These are phyloP conservation scores for Incumbomyces lentus DNA, from an alignment of 2,329 filamentous ascomycete genomes.

Conservation along the genomic window DNA sequence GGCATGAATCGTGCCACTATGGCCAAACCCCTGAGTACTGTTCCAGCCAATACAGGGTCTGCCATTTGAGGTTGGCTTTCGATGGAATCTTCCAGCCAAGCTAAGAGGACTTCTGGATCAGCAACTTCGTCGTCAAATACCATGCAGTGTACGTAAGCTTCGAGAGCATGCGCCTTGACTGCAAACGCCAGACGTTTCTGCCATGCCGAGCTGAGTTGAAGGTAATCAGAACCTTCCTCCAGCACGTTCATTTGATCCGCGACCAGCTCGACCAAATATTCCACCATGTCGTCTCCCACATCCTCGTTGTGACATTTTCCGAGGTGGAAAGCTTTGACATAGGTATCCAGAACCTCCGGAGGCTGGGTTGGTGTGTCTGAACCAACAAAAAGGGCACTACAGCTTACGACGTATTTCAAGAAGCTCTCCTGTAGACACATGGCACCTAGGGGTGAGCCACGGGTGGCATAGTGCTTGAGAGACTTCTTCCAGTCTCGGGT, in stretches of 20 bases:
- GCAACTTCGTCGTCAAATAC: conserved; percentile 71
- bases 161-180: conserved; percentile 72
- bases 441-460: conserved; percentile 72
- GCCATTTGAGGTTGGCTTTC: conserved; percentile 72
- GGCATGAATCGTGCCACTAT: conserved; percentile 68
- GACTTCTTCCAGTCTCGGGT: conserved; percentile 82
- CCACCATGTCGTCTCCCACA: conserved; percentile 36
- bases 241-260: conserved; percentile 75
- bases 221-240: conserved; percentile 81
- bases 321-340: conserved; percentile 50
- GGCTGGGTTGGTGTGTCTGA: conserved; percentile 50
- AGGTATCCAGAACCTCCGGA: conserved; percentile 60
- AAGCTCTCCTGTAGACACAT: conserved; percentile 87
- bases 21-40: conserved; percentile 71
- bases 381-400: conserved; percentile 61
- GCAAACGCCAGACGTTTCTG: conserved; percentile 80
- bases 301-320: conserved; percentile 19
- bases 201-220: conserved; percentile 72
- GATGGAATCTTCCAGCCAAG: conserved; percentile 77
- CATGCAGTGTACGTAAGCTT: conserved; percentile 76
- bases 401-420: conserved; percentile 71
- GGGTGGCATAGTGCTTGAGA: conserved; percentile 68
- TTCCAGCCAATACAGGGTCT: conserved; percentile 63
- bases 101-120: conserved; percentile 66
- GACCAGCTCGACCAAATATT: conserved; percentile 59